Evolutionary conservation across 148 eudicot genomes (phyloP).

Genomic region (Rhododendron williamsianum): DNA sequence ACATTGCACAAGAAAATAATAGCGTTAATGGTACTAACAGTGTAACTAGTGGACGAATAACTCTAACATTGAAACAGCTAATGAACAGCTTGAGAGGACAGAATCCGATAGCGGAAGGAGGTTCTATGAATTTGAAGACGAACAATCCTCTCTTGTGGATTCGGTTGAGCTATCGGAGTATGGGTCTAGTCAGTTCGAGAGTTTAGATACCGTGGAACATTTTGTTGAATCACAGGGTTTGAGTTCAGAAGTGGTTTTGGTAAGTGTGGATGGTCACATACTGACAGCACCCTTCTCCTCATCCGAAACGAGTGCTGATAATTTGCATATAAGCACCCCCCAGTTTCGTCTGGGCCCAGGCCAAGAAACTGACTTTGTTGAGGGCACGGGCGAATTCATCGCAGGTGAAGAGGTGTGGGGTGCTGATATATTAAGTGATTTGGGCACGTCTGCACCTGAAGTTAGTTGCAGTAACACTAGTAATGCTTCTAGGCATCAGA

Average conservation of each 20-base stretch:
- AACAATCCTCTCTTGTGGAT: conserved; percentile 56
- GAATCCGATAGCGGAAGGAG: conserved; percentile 64
- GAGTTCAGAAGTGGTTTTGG: conserved; percentile 83
- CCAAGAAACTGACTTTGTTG: conserved; percentile 50
- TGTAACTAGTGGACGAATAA: conserved; percentile 28
- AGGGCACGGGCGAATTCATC: conserved; percentile 37
- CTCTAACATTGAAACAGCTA: conserved; percentile 31
- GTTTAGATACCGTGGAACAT: conserved; percentile 54
- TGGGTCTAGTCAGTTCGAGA: conserved; percentile 60
- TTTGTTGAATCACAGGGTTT: conserved; percentile 51
- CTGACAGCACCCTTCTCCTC: conserved; percentile 83
- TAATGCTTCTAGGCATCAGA: conserved; percentile 10
- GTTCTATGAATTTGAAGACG: conserved; percentile 89
- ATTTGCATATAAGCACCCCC: conserved; percentile 58
- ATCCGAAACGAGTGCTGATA: conserved; percentile 47
- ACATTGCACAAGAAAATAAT: conserved; percentile 29
- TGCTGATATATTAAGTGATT: conserved; percentile 40
- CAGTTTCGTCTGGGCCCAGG: conserved; percentile 83
- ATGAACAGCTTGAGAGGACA: conserved; percentile 47
- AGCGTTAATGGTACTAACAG: conserved; percentile 27
- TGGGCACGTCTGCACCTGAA: conserved; percentile 30
- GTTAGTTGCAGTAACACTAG: conserved; percentile 15
- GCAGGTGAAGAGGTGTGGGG: conserved; percentile 43
- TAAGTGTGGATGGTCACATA: conserved; percentile 92
- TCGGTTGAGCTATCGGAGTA: conserved; percentile 71